These are phyloP conservation scores for Cyclocybe aegerita DNA, from an alignment of 768 basidiomycete species.

Conservation along the genomic window DNA sequence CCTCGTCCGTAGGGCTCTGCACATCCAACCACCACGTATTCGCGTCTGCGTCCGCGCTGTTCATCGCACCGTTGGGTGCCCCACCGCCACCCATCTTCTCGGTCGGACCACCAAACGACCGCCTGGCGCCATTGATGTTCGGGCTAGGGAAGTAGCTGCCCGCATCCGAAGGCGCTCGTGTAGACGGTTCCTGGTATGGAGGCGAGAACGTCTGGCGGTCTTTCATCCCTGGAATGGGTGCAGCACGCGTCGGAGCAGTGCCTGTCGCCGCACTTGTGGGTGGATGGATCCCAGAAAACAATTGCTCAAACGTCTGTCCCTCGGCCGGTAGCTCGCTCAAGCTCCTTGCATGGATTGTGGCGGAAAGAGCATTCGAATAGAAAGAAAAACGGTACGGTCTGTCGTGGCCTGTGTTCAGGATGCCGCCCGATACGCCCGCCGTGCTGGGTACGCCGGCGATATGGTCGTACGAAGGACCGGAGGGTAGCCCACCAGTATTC, in stretches of 20 bases:
- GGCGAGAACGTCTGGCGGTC: conserved; percentile 11
- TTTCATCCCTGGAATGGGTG: background rate
- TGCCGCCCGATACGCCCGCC: conserved; percentile 26
- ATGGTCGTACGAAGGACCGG: conserved; percentile 25
- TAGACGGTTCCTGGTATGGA: conserved; percentile 13
- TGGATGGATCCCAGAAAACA: conserved; percentile 62
- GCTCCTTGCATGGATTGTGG: conserved; percentile 94
- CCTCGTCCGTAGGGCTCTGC: conserved; percentile 91
- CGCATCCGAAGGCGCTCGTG: conserved; percentile 2
- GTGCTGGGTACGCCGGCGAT: conserved; percentile 19
- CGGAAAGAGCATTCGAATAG: conserved; percentile 89
- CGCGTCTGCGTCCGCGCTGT: conserved; percentile 43
- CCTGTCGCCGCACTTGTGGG: background rate
- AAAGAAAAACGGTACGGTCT: conserved; percentile 98
- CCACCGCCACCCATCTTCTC: conserved; percentile 5
- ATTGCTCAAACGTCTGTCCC: conserved; percentile 88
- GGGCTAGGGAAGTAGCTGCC: conserved; percentile 8
- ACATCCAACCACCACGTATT: conserved; percentile 99
- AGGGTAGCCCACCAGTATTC: conserved; percentile 6
- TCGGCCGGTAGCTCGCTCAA: conserved; percentile 92
- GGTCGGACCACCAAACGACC: conserved; percentile 3
- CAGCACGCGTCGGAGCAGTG: background rate
- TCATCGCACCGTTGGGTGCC: conserved; percentile 3
- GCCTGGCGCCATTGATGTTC: conserved; percentile 1
- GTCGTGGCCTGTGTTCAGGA: conserved; percentile 63